Evolutionary conservation across 192 early-diverging fungal genomes (phyloP).

Genomic region (Martensiomyces pterosporus): DNA sequence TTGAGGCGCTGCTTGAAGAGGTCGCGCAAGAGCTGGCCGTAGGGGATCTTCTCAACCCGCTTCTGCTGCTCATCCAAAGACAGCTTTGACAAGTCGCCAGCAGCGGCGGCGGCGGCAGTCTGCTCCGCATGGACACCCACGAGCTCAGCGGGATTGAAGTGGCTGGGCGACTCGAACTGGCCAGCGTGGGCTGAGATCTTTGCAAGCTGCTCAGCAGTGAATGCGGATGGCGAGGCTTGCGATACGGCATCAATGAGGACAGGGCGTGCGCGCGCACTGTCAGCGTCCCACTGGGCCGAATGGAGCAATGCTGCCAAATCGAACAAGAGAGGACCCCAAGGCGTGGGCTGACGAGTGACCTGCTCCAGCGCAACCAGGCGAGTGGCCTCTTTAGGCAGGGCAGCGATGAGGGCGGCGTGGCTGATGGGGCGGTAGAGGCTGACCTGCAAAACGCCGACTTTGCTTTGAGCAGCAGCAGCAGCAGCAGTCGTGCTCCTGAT

Average conservation of each 20-base stretch:
- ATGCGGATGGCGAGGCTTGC: conserved; percentile 10
- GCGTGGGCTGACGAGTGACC: conserved; percentile 53
- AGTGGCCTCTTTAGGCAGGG: conserved; percentile 62
- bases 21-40: conserved; percentile 75
- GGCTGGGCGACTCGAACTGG: conserved; percentile 24
- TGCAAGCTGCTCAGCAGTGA: conserved; percentile 23
- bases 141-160: conserved; percentile 36
- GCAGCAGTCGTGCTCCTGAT: conserved; percentile 49
- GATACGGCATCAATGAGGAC: conserved; percentile 38
- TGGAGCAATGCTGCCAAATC: conserved; percentile 76
- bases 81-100: conserved; percentile 19
- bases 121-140: conserved; percentile 17
- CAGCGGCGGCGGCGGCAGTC: conserved; percentile 1
- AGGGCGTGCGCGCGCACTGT: conserved; percentile 33
- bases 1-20: conserved; percentile 71
- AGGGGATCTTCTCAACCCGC: conserved; percentile 67
- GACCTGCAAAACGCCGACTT: conserved; percentile 71
- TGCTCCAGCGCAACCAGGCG: conserved; percentile 64
- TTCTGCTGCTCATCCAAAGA: conserved; percentile 25
- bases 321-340: conserved; percentile 80
- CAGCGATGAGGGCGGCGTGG: conserved; percentile 49
- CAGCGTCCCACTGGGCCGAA: conserved; percentile 50
- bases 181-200: conserved; percentile 15
- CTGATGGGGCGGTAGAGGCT: conserved; percentile 77
- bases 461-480: conserved; percentile 15